A percentile compares a stretch with the other conserved stretches of the same genome.
Conservation (phyloP, 2,329 filamentous ascomycete genomes). For the Cryphonectria japonica region DNA sequence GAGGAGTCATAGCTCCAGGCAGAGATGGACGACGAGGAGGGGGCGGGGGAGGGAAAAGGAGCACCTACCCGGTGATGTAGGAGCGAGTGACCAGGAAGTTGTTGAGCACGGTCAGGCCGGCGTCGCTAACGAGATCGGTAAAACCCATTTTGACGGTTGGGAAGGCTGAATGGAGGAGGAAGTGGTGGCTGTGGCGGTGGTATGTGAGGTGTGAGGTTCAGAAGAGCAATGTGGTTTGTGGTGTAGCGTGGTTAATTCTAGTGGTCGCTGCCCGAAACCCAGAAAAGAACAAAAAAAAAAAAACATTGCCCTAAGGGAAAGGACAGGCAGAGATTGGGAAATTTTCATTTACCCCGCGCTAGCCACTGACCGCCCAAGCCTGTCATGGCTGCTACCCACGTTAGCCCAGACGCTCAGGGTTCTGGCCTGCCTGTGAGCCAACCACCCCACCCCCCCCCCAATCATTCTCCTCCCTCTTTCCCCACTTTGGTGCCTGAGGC, state of each 20-base stretch:
- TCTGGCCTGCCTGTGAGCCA: not conserved
- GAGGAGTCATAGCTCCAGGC: not conserved
- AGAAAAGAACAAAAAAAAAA: not conserved
- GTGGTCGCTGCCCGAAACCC: conserved; percentile 26
- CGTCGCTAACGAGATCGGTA: conserved; percentile 37
- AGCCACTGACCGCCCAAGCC: conserved; percentile 5
- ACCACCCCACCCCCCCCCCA: not conserved
- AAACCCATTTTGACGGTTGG: conserved; percentile 34
- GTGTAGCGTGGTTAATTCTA: conserved; percentile 17
- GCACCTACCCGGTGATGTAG: conserved; percentile 76
- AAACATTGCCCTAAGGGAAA: not conserved
- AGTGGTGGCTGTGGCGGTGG: conserved; percentile 4
- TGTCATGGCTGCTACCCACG: not conserved
- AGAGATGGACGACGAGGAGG: not conserved
- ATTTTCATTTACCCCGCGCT: conserved; percentile 30
- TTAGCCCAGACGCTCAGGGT: not conserved
- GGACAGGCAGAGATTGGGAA: conserved; percentile 21
- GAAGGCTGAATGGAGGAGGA: not conserved
- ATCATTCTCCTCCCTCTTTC: not conserved
- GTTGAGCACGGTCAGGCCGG: conserved; percentile 56
- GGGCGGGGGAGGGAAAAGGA: not conserved
- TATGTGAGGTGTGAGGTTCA: not conserved
- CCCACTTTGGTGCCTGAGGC: conserved; percentile 20
- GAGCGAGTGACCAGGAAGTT: conserved; percentile 69
- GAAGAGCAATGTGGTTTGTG: conserved; percentile 9